A percentile compares a stretch with the other conserved stretches of the same genome.
phyloP scores from a whole-genome alignment of 495 filamentous ascomycete genomes.

The Podospora comata region DNA sequence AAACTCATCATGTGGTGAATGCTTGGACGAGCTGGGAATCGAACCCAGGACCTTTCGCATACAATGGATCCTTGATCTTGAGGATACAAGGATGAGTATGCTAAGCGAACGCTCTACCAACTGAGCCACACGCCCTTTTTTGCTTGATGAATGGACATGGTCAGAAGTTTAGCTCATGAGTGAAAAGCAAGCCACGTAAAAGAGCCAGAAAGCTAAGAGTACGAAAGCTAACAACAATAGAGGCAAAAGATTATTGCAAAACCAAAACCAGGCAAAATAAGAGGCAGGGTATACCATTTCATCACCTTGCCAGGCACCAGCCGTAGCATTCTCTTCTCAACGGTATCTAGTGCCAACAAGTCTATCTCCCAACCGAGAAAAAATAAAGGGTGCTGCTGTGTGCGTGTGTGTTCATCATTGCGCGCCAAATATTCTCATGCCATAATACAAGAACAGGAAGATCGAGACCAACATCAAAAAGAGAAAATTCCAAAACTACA shows the following conservation, averaged over 20 bases:
- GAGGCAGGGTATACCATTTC: background rate
- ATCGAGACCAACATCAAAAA: background rate
- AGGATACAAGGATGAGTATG: conserved; percentile 2
- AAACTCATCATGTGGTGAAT: background rate
- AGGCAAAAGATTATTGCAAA: background rate
- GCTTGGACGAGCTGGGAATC: conserved; percentile 10
- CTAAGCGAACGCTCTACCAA: conserved; percentile 9
- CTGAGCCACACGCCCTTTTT: conserved; percentile 7
- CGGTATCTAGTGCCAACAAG: background rate
- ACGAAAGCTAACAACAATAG: background rate
- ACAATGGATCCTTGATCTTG: background rate
- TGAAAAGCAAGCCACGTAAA: background rate
- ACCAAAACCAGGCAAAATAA: background rate
- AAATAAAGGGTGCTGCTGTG: background rate
- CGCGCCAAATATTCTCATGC: background rate
- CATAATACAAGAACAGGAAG: background rate
- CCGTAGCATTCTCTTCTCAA: background rate
- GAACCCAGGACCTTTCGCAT: conserved; percentile 14
- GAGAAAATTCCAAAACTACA: background rate
- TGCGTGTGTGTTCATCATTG: conserved; percentile 4
- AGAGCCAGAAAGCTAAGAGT: background rate
- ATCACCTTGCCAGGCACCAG: background rate
- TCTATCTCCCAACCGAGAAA: background rate
- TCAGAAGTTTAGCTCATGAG: background rate
- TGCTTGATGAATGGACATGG: background rate